Base-by-base conservation (phyloP, 148 eudicot species). In the Selenicereus undatus region DNA sequence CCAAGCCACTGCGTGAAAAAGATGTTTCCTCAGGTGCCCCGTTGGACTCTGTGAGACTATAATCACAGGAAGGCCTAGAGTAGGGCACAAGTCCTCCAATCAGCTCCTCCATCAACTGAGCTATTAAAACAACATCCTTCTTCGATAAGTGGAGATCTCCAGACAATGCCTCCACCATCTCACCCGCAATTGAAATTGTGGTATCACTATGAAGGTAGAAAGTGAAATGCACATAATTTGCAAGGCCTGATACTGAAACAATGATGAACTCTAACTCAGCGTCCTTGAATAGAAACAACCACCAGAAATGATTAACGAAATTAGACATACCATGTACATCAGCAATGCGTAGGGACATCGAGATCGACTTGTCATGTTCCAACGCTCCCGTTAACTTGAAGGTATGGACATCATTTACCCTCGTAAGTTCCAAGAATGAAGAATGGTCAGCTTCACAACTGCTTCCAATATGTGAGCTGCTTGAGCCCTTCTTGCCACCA, bases 151-250 rank as follows among this genome's bases (percentile, higher is more conserved):
- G 87, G 70, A 90, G 89, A 76, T 86, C 85, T 58, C 88, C 89
- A 73, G 87, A 90, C 89, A 90, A 24, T 42, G 18, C 81, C 56
- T 91, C 87, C 74, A 90, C 91, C 98, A 94, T 94, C 88, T 94
- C 98, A 80, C 82, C 50, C 29, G 91, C 91, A 26, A 94, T 87
- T 66, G 91, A 86, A 50, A 78, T 36, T 54, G 88, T 87, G 16
- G 98, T 92, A 81, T 94, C 96, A 17, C 77, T 73, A 75, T 81
- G 74, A 26, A 89, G 86, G 81, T 86, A 88, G 83, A 92, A 92
- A 30, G 17, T 12, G 77, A 94, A 94, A 78, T 94, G 89, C 24
- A 92, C 81, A 65, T 91, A 81, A 84, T 86, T 84, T 42, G 68
- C 81, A 32, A 66, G 76, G 80, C 94, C 97, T 91, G 89, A 79